Evolutionary conservation across 768 basidiomycete genomes (phyloP), one percentile per base, ranked within the genome.

Genomic region (Pisolithus sp.): DNA sequence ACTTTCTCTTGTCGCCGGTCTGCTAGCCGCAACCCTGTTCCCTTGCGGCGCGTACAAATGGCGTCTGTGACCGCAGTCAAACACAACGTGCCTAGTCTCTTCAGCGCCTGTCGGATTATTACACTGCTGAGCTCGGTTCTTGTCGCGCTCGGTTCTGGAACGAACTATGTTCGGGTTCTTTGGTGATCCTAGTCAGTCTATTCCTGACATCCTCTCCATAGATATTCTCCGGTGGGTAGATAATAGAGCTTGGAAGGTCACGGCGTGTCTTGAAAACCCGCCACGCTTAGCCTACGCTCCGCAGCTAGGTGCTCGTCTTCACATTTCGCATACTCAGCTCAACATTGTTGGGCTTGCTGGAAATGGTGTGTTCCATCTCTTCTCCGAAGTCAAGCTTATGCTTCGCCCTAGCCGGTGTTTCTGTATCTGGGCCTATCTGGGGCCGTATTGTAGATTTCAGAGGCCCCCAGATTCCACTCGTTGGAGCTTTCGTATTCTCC

Each of bases 291-390:
- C 88, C 17, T 93, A 91, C 63, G 81, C 85, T 2, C 89, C 90
- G 0, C 89, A 92, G 63, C 75, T 93, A 3, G 86, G 84, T 0
- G 68, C 80, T 3, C 77, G 80, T 40, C 75, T 93, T 8, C 71
- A 77, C 40, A 79, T 92, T 40, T 75, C 77, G 5, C 86, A 91
- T 49, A 92, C 89, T 0, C 78, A 85, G 50, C 70, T 89, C 39
- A 93, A 92, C 57, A 64, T 90, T 28, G 76, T 92, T 20, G 89
- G 79, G 7, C 68, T 84, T n/a, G 82, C 81, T 5, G 83, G 81
- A 9, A 87, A 84, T 58, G 59, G 85, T 87, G 56, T 56, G 80
- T 23, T 9, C 5, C 20, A 21, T 9, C 36, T 45, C 20, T 37
- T 45, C 17, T 10, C 7, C 26, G 39, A 24, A 23, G 5, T 15